phyloP scores from a whole-genome alignment of 306 rosid genomes.

The Leucaena leucocephala region DNA sequence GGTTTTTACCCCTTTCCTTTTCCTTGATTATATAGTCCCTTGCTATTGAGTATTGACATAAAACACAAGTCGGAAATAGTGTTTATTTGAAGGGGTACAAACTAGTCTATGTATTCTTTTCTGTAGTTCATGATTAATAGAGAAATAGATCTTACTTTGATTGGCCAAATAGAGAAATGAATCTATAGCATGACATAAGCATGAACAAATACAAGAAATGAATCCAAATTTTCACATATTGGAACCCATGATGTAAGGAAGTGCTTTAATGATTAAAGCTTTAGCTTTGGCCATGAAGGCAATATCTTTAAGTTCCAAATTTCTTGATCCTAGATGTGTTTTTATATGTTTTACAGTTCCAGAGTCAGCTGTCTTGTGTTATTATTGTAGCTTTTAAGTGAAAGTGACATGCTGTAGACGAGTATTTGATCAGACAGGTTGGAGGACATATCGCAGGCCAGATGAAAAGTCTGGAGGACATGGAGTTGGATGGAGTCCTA shows the following conservation, averaged over 20 bases:
- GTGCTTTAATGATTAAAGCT: not conserved
- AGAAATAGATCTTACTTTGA: not conserved
- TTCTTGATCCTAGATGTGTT: conserved; percentile 20
- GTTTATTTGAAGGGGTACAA: not conserved
- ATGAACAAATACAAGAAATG: not conserved
- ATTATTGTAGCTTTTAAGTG: conserved; percentile 29
- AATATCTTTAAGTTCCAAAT: not conserved
- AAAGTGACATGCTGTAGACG: conserved; percentile 40
- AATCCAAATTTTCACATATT: not conserved
- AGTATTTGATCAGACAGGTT: conserved; percentile 89
- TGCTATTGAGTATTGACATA: not conserved
- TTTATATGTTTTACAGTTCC: conserved; percentile 1
- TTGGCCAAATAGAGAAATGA: not conserved
- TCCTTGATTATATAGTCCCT: not conserved
- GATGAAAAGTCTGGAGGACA: conserved; percentile 99
- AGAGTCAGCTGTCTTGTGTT: not conserved
- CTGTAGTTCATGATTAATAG: not conserved
- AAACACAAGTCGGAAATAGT: not conserved
- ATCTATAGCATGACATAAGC: conserved; percentile 1
- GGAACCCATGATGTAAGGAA: not conserved
- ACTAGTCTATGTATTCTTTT: not conserved
- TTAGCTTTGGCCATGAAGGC: not conserved
- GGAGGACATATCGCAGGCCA: conserved; percentile 99
- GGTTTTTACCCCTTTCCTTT: conserved; percentile 57
- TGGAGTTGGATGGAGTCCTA: conserved; percentile 99